Base-by-base conservation (phyloP, 2,329 filamentous ascomycete genomes). In the Periconia macrospinosa region DNA sequence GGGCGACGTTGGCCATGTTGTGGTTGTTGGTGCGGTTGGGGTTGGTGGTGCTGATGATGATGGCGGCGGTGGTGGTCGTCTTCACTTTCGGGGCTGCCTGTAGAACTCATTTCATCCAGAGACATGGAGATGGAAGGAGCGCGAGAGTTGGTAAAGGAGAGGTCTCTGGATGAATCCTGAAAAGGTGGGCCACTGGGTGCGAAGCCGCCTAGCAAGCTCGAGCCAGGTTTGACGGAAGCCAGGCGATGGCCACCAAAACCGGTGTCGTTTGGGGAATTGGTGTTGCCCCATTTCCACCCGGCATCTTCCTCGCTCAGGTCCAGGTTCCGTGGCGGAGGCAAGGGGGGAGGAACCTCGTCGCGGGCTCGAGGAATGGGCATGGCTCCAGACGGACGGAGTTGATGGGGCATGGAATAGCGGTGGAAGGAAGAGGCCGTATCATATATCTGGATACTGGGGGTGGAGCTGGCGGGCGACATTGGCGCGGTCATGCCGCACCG, bases 231-330 rank as follows among this genome's bases (percentile, higher is more conserved):
- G 47, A 81, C 68, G 46, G 71, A 75, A 45, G 68, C 72, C 45
- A 75, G 75, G 56, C 73, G 73, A 53, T 70, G 70, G 48, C 76
- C 74, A 50, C 77, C 77, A 67, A 81, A 79, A 59, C 78, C 75
- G 47, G 73, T 69, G 49, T 78, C 72, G 54, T 75, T 77, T 44
- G 76, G 76, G 47, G 77, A 77, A 71, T 87, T 85, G 54, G 77
- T 76, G 73, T 88, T 86, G 57, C 81, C 83, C 79, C 83, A 85
- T 69, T 82, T 76, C 84, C 84, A 88, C 55, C 81, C 85, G 61
- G 78, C 75, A 59, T 85, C 74, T 52, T 83, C 81, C 55, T 84
- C 81, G 60, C 79, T 77, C 54, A 88, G 81, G 66, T 80, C 76
- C 54, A 88, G 81, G 67, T 80, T 75, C 70, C 78, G 79, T 49